These are phyloP conservation scores for Kodamaea restingae DNA, from an alignment of 805 yeast genomes.

Conservation along the genomic window DNA sequence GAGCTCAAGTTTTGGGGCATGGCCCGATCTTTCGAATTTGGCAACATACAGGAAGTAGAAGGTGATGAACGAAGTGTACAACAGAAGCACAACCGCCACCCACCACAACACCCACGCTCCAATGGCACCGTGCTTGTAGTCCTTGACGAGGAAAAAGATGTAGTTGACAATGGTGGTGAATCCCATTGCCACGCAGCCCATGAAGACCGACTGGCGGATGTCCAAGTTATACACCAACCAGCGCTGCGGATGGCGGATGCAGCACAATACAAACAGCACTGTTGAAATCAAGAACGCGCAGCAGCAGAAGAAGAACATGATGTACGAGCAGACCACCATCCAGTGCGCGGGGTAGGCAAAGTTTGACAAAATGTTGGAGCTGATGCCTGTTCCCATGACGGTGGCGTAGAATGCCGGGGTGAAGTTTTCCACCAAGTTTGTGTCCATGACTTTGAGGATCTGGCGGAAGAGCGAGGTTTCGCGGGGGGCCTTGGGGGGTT, in stretches of 20 bases:
- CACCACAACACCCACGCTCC: slow-evolving; percentile 69
- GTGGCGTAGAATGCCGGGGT: slow-evolving; percentile 62
- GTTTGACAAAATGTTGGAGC: slow-evolving; percentile 53
- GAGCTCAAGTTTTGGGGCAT: slow-evolving; percentile 14
- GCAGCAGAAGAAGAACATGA: slow-evolving; percentile 57
- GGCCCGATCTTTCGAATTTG: slow-evolving; percentile 24
- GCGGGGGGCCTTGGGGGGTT: background rate
- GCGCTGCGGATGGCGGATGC: slow-evolving; percentile 27
- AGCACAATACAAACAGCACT: slow-evolving; percentile 38
- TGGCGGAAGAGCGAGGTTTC: background rate
- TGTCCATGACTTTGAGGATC: slow-evolving; percentile 2
- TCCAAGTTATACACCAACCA: slow-evolving; percentile 11
- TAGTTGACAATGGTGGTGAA: slow-evolving; percentile 59
- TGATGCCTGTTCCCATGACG: slow-evolving; percentile 85
- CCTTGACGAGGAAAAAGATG: slow-evolving; percentile 43
- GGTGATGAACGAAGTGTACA: slow-evolving; percentile 59
- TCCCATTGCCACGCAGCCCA: slow-evolving; percentile 86
- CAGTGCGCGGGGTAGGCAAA: slow-evolving; percentile 66
- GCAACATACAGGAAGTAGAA: slow-evolving; percentile 46
- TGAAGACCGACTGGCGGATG: slow-evolving; percentile 46
- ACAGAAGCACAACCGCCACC: slow-evolving; percentile 53
- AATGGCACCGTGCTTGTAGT: slow-evolving; percentile 37
- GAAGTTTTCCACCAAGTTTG: slow-evolving; percentile 21
- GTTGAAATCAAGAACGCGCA: slow-evolving; percentile 30
- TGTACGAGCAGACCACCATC: slow-evolving; percentile 53